Evolutionary conservation across 2,329 filamentous ascomycete species (phyloP).

Genomic region (Bipolaris cookei): DNA sequence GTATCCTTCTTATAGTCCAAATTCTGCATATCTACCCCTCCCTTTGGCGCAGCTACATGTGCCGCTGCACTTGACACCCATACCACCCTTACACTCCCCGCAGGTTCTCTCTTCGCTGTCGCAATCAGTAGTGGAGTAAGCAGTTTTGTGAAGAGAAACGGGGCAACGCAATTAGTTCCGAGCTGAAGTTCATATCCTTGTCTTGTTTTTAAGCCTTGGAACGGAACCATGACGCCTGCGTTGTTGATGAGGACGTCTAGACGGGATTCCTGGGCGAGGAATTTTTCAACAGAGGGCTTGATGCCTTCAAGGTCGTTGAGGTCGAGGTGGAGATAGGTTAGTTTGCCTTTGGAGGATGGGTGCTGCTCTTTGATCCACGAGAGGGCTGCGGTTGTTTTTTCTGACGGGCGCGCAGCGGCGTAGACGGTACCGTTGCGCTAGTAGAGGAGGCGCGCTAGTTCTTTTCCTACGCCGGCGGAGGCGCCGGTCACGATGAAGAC

Average conservation of each 20-base stretch:
- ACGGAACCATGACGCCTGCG: slow-evolving; percentile 44
- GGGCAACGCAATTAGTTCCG: slow-evolving; percentile 52
- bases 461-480: slow-evolving; percentile 58
- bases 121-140: slow-evolving; percentile 45
- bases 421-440: slow-evolving; percentile 62
- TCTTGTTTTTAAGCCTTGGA: slow-evolving; percentile 28
- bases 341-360: slow-evolving; percentile 30
- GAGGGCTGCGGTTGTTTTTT: slow-evolving; percentile 50
- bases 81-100: slow-evolving; percentile 44
- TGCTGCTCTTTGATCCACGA: slow-evolving; percentile 50
- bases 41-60: slow-evolving; percentile 14
- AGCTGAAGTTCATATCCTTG: slow-evolving; percentile 44
- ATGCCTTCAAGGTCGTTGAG: slow-evolving; percentile 53
- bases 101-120: slow-evolving; percentile 34
- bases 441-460: slow-evolving; percentile 63
- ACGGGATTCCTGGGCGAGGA: slow-evolving; percentile 47
- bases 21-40: slow-evolving; percentile 28
- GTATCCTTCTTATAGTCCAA: slow-evolving; percentile 22
- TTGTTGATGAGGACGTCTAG: slow-evolving; percentile 54
- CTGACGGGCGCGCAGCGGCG: slow-evolving; percentile 57
- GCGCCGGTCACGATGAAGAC: slow-evolving; percentile 62
- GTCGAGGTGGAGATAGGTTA: slow-evolving; percentile 44
- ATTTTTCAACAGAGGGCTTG: slow-evolving; percentile 45
- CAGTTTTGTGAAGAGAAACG: slow-evolving; percentile 50
- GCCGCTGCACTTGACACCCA: slow-evolving; percentile 36